Base-by-base conservation (phyloP, 495 filamentous ascomycete genomes). In the Penicillium antarcticum region DNA sequence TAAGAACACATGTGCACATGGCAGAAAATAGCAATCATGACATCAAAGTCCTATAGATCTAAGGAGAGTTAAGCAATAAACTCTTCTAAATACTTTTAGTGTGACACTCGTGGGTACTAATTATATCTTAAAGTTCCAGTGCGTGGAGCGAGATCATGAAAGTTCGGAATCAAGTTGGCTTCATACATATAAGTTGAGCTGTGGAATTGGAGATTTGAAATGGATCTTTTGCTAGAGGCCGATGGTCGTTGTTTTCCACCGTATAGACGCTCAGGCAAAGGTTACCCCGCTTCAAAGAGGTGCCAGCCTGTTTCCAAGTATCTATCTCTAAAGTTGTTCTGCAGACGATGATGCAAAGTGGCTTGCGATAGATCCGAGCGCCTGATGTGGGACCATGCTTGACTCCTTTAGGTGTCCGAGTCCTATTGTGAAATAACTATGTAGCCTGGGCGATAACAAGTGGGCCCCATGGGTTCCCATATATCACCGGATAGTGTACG, bases 351-450 rank as follows among this genome's bases (percentile, higher is more conserved):
- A 41, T 49, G 46, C 46, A 49, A 49, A 49, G 46, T 49, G 46
- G 46, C 46, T 49, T 49, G 19, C 12, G 9, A 42, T 49, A 49
- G 47, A 49, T 42, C 47, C 38, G 47, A 49, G 47, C 47, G 47
- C 19, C 11, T 48, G 16, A 29, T 32, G 36, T 41, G 47, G 47
- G 29, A 48, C 35, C 17, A 14, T 35, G 31, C 8, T 31, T 33
- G 36, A 29, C 45, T 29, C 18, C 29, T 21, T 33, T 1, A 31
- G 17, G 24, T 42, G 10, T 43, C 41, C 5, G 41, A 8, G 8
- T 4, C 41, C 14, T 0, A 11, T 31, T 43, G 41, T 32, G 5
- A 17, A 21, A 19, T 6, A 11, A 45, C 19, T 6, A 34, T 33
- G 29, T 19, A 45, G 32, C 45, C 34, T 26, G 7, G 33, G n/a